Percentiles rank a stretch among this genome's conserved stretches.
phyloP scores from a whole-genome alignment of 202 grass and related monocot genomes.

The Carex arenaria region DNA sequence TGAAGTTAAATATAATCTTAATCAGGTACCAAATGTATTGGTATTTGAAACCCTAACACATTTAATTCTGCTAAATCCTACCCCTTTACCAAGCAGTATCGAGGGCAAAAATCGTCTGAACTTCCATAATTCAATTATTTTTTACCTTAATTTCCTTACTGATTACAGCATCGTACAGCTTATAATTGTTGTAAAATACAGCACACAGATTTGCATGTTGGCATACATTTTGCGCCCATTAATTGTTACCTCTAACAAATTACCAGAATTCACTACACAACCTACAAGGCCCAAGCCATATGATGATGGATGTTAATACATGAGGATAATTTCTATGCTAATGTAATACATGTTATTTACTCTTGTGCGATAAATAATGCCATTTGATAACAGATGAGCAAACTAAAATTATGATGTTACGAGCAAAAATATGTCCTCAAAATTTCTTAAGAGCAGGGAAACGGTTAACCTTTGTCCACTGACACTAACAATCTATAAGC shows the following conservation, averaged over 20 bases:
- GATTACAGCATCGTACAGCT: background rate
- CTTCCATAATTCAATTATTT: background rate
- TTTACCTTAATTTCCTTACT: background rate
- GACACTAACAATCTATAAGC: background rate
- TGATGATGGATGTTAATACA: too few species aligned
- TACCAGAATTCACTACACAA: too few species aligned
- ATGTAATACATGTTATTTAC: too few species aligned
- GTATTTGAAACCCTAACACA: too few species aligned
- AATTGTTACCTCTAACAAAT: too few species aligned
- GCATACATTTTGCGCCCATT: too few species aligned
- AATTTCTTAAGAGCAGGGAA: background rate
- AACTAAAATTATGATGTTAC: background rate
- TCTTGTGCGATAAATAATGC: too few species aligned
- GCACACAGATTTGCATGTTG: too few species aligned
- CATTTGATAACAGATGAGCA: background rate
- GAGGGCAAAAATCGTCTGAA: background rate
- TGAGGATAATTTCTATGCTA: too few species aligned
- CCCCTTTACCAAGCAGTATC: too few species aligned
- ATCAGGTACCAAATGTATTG: background rate
- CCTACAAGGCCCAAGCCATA: too few species aligned
- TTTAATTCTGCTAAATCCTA: too few species aligned
- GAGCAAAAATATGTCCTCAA: background rate
- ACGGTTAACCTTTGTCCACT: background rate
- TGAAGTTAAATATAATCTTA: background rate
- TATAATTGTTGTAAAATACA: background rate